phyloP scores from a whole-genome alignment of 2,329 filamentous ascomycete genomes.

The Aureobasidium lini region DNA sequence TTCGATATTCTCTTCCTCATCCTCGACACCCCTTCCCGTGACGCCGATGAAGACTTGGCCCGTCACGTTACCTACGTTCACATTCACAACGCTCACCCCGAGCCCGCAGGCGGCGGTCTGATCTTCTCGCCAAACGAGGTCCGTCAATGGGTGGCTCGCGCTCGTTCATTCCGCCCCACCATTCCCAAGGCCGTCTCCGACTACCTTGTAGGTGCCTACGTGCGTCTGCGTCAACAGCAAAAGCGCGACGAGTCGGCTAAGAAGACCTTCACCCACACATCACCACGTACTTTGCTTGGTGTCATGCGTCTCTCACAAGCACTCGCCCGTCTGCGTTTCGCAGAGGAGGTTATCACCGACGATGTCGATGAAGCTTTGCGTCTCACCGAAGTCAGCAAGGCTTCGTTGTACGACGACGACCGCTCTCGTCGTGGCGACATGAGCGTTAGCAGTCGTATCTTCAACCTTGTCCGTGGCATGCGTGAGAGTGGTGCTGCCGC shows the following conservation, averaged over 20 bases:
- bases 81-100: constrained; percentile 91
- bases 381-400: constrained; percentile 87
- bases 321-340: constrained; percentile 84
- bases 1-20: constrained; percentile 97
- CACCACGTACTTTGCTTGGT: constrained; percentile 85
- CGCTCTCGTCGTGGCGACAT: constrained; percentile 54
- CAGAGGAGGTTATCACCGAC: constrained; percentile 73
- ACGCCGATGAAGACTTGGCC: constrained; percentile 85
- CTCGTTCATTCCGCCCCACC: constrained; percentile 77
- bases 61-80: constrained; percentile 95
- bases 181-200: constrained; percentile 82
- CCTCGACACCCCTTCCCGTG: constrained; percentile 84
- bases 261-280: constrained; percentile 90
- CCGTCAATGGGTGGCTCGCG: constrained; percentile 89
- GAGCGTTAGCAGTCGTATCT: constrained; percentile 83
- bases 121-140: constrained; percentile 91
- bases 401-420: constrained; percentile 71
- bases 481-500: constrained; percentile 74
- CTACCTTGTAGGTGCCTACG: constrained; percentile 96
- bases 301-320: constrained; percentile 90
- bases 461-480: constrained; percentile 84
- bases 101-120: constrained; percentile 55
- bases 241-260: constrained; percentile 85
- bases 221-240: constrained; percentile 85
- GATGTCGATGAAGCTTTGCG: constrained; percentile 94